Percentiles rank a stretch among this genome's conserved stretches.
phyloP scores from a whole-genome alignment of 345 rosid genomes.

The Salix udensis region DNA sequence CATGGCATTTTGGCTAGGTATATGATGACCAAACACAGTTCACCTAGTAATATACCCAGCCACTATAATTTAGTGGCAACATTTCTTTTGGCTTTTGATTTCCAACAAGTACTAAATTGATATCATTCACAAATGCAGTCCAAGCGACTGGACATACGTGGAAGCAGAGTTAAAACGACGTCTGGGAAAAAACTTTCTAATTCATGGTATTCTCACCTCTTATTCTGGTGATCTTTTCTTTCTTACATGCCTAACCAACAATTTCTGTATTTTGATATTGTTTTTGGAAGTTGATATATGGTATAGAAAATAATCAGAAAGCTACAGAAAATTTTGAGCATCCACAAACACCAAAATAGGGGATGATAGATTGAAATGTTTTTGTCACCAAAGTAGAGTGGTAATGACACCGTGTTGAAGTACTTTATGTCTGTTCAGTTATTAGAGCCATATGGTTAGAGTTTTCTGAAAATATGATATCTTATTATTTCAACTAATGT shows the following conservation, averaged over 20 bases:
- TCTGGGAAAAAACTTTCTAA: constrained; percentile 76
- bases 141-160: constrained; percentile 91
- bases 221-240: not conserved
- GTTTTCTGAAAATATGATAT: not conserved
- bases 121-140: constrained; percentile 51
- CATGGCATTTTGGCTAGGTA: constrained; percentile 97
- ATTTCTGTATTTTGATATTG: not conserved
- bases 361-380: not conserved
- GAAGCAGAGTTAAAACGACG: constrained; percentile 89
- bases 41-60: not conserved
- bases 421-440: not conserved
- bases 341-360: not conserved
- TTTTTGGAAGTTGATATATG: not conserved
- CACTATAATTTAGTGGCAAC: not conserved
- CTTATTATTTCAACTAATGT: not conserved
- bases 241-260: not conserved
- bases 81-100: not conserved
- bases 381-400: not conserved
- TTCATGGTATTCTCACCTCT: constrained; percentile 53
- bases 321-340: not conserved
- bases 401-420: not conserved
- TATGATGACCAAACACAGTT: constrained; percentile 6
- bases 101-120: not conserved
- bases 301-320: not conserved
- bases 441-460: not conserved